Evolutionary conservation across 2,329 filamentous ascomycete species (phyloP).

Genomic region (Alternaria incomplexa): DNA sequence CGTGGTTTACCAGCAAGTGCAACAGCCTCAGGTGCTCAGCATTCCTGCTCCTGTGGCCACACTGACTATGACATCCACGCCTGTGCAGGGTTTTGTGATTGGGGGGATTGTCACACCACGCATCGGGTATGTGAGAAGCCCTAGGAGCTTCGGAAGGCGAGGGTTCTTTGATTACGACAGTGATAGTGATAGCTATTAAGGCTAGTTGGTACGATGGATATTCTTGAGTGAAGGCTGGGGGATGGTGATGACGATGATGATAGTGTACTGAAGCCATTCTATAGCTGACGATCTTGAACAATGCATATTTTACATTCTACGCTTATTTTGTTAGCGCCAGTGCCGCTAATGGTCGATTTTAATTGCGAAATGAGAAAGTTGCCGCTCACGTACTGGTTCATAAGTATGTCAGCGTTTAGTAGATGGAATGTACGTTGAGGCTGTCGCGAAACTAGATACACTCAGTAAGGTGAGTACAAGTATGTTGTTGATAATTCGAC

Average conservation of each 20-base stretch:
- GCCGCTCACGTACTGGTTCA: too few species aligned
- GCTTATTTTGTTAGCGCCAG: too few species aligned
- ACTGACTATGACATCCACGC: background rate
- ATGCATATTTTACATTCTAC: too few species aligned
- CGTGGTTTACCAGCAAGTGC: background rate
- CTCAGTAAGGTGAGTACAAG: background rate
- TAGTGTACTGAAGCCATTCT: rapidly evolving
- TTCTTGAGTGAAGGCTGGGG: background rate
- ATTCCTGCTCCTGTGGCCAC: background rate
- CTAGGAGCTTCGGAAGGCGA: background rate
- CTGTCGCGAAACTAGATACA: background rate
- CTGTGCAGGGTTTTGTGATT: background rate
- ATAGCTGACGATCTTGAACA: rapidly evolving
- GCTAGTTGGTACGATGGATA: too few species aligned
- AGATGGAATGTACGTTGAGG: background rate
- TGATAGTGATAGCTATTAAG: background rate
- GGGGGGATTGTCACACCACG: background rate
- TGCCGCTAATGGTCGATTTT: too few species aligned
- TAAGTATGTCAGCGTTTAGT: background rate
- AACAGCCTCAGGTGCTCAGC: background rate
- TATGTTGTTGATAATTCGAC: background rate
- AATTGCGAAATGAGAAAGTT: too few species aligned
- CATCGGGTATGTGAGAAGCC: background rate
- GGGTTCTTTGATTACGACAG: background rate
- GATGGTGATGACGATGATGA: background rate